Percentiles rank a stretch among this genome's conserved stretches.
Evolutionary conservation across 1,284 basidiomycete genomes (phyloP).

Genomic region (Testicularia cyperi): DNA sequence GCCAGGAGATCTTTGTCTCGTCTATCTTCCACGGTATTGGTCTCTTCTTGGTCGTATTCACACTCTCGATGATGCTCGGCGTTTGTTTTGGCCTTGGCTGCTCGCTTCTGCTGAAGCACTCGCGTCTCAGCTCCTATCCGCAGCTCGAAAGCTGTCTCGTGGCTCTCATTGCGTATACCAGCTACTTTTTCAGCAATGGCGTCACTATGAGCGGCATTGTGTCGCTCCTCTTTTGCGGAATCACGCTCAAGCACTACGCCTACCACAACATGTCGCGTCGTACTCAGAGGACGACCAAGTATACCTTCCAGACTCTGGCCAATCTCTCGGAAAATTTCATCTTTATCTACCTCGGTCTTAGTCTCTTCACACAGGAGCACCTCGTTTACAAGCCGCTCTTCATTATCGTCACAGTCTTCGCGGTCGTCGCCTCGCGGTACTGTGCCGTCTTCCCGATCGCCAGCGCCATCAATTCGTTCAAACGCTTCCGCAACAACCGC

Average conservation of each 20-base stretch:
- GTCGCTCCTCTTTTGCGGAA: constrained; percentile 95
- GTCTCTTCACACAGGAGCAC: constrained; percentile 86
- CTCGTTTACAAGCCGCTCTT: constrained; percentile 93
- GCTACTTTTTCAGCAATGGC: constrained; percentile 97
- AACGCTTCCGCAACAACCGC: constrained; percentile 76
- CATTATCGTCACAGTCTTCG: constrained; percentile 68
- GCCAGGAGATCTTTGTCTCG: constrained; percentile 79
- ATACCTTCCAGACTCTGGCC: constrained; percentile 64
- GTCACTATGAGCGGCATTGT: constrained; percentile 95
- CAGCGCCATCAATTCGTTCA: constrained; percentile 84
- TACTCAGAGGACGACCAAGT: constrained; percentile 92
- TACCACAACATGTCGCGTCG: constrained; percentile 97
- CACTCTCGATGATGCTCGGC: constrained; percentile 87
- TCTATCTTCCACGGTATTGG: constrained; percentile 93
- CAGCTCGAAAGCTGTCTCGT: constrained; percentile 82
- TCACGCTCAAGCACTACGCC: constrained; percentile 98
- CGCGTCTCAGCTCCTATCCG: constrained; percentile 83
- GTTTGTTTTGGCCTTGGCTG: constrained; percentile 84
- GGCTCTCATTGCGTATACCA: constrained; percentile 89
- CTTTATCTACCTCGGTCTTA: constrained; percentile 97
- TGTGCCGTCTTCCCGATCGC: constrained; percentile 96
- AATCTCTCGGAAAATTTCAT: constrained; percentile 95
- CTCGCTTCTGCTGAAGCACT: constrained; percentile 93
- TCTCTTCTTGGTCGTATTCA: constrained; percentile 93
- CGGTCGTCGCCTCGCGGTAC: constrained; percentile 91